Evolutionary conservation across 495 filamentous ascomycete genomes (phyloP), one percentile per base, ranked within the genome.

Genomic region (Daldinia loculata): DNA sequence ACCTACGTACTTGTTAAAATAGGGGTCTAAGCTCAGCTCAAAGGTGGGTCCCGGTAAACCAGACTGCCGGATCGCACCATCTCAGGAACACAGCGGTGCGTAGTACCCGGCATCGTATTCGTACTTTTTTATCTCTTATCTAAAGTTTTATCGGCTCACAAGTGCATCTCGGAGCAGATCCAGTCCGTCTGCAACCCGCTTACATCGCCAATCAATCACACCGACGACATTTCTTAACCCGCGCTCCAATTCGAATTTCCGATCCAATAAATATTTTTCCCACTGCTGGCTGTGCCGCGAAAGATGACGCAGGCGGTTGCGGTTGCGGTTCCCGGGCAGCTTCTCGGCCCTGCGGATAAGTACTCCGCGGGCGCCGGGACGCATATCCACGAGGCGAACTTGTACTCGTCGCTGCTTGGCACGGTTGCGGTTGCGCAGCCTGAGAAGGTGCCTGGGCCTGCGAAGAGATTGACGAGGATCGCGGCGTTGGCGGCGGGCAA

Each of bases 311-410:
- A 74, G 22, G 51, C 66, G 8, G 61, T 82, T 26, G 51, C 66
- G 11, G 61, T 82, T 26, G 87, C 85, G 29, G 79, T 89, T 51
- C 93, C 94, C 41, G 95, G 95, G 77, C 92, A 95, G 79, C 83
- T 87, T 55, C 87, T 98, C 22, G 94, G 90, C 19, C 79, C 91
- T 12, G 77, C 84, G 19, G 80, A 88, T 32, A 83, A 85, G 63
- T 93, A 90, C 79, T 74, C 79, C 50, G 86, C 92, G 51, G 94
- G 95, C 9, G 84, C 92, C 1, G 95, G 95, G 51, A 96, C 92
- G 2, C 92, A 97, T 79, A 84, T 95, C 72, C 84, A 93, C 77
- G 78, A 88, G 65, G 80, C 86, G 63, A 84, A 89, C 57, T 84
- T 96, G 72, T 90, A 90, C 81, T 89, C 93, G 64, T 95, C 93